A percentile compares a stretch with the other conserved stretches of the same genome.
These are phyloP conservation scores for Protea cynaroides DNA, from an alignment of 164 flowering plant genomes.

Conservation along the genomic window DNA sequence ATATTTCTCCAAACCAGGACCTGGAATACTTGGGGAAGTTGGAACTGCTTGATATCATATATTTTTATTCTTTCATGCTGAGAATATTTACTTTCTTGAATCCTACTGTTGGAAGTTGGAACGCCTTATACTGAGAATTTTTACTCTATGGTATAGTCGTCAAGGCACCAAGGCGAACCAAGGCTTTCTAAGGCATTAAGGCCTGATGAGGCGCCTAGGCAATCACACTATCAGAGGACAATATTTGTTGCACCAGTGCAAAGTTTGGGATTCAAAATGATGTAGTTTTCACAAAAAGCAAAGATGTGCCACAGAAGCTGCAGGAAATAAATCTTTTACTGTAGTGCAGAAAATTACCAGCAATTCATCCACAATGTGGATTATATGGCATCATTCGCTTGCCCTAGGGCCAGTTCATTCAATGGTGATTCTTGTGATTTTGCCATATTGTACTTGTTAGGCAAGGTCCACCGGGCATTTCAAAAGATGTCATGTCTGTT, in stretches of 20 bases:
- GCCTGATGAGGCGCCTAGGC: too few relatives aligned
- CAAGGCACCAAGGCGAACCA: too few relatives aligned
- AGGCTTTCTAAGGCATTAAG: too few relatives aligned
- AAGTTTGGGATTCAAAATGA: conserved; percentile 19
- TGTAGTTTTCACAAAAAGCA: conserved; percentile 32
- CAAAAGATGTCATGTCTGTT: conserved; percentile 65
- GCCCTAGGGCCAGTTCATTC: conserved; percentile 12
- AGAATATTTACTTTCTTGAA: conserved; percentile 56
- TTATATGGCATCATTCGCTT: conserved; percentile 13
- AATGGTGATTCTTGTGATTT: conserved; percentile 31
- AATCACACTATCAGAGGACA: conserved; percentile 10
- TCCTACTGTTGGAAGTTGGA: conserved; percentile 48
- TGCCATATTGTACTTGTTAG: conserved; percentile 79
- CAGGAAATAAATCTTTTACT: conserved; percentile 56
- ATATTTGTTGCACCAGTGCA: conserved; percentile 15
- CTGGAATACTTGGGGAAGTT: conserved; percentile 20
- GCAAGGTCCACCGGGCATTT: conserved; percentile 57
- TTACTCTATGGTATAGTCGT: conserved; percentile 56
- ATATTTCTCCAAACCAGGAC: conserved; percentile 4
- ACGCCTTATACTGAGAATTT: conserved; percentile 81
- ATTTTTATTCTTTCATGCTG: conserved; percentile 68
- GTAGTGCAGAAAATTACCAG: conserved; percentile 69
- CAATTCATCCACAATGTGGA: conserved; percentile 42
- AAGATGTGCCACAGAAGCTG: conserved; percentile 40
- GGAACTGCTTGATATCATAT: conserved; percentile 56